Evolutionary conservation across 345 rosid species (phyloP), one percentile per base, ranked within the genome.

Genomic region (Syzygium grande): DNA sequence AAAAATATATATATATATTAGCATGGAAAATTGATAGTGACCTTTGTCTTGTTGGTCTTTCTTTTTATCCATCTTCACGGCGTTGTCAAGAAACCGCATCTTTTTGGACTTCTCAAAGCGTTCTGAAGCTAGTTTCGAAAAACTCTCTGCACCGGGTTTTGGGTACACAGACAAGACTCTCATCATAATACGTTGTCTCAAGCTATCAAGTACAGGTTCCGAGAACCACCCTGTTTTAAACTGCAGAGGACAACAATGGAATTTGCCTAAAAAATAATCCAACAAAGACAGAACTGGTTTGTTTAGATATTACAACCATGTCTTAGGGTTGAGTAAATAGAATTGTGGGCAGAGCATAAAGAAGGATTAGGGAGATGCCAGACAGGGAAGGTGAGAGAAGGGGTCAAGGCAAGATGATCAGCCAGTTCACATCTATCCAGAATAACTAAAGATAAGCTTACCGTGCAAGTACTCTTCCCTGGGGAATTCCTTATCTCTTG

Each of bases 151-250:
- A 85, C 97, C 98, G 23, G 93, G 11, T 88, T 92, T 91, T 27
- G 98, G 97, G 89, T 90, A 98, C 51, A 96, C 92, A 84, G 97
- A 93, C 88, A 98, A 91, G 91, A 95, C 97, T 92, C 95, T 94
- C 90, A 96, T 89, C 92, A 95, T 94, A 52, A 96, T 94, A 78
- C 97, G 94, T 87, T 92, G 93, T 90, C 98, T 94, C 86, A 96
- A 90, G 89, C 95, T 91, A 89, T 95, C 98, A 89, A 95, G 94
- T 90, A 93, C 87, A 65, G 93, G 88, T 86, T 91, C 95, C 11
- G 93, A 92, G 91, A 98, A 96, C 99, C 99, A 98, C 88, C 99
- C 99, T 84, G 97, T 93, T 94, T 91, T 94, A 88, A 91, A 91
- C 99, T 98, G 92, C 90, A 87, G 91, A 90, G 83, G 41, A 88